phyloP scores from a whole-genome alignment of 2,329 filamentous ascomycete genomes.

The Verticillium longisporum region DNA sequence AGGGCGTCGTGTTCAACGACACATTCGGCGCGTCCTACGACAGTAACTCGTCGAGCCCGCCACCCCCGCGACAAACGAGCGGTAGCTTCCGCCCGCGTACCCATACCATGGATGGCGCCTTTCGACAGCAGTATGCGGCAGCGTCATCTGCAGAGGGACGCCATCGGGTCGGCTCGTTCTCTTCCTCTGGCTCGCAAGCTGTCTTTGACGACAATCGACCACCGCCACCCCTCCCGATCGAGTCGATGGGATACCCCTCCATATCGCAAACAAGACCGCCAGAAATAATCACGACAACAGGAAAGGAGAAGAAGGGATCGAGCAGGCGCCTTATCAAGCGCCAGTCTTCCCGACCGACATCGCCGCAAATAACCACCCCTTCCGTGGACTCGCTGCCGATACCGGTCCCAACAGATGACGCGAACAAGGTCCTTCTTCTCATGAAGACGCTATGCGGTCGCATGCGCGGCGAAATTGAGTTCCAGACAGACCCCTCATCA shows the following conservation, averaged over 20 bases:
- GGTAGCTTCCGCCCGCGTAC: conserved; percentile 43
- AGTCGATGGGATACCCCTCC: conserved; percentile 35
- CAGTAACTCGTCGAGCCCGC: conserved; percentile 31
- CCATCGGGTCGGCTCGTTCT: conserved; percentile 64
- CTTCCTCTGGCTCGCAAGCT: conserved; percentile 51
- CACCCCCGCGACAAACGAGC: conserved; percentile 23
- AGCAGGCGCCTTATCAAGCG: conserved; percentile 50
- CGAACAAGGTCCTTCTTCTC: conserved; percentile 63
- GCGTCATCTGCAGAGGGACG: conserved; percentile 39
- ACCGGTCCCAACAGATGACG: conserved; percentile 58
- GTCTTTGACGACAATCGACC: conserved; percentile 42
- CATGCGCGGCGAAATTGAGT: conserved; percentile 74
- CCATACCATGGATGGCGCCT: conserved; percentile 50
- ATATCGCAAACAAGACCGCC: conserved; percentile 23
- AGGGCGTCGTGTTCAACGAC: conserved; percentile 57
- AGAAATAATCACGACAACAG: background rate
- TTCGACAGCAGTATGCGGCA: conserved; percentile 34
- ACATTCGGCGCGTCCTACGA: conserved; percentile 44
- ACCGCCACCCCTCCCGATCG: conserved; percentile 27
- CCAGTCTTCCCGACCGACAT: conserved; percentile 48
- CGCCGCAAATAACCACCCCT: conserved; percentile 44
- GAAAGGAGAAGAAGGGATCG: conserved; percentile 39
- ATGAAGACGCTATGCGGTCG: conserved; percentile 74
- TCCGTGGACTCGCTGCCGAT: conserved; percentile 54
- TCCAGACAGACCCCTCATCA: conserved; percentile 53